Percentiles rank a stretch among this genome's conserved stretches.
Conservation (phyloP, 768 basidiomycete species). For the Leccinum variicolor region DNA sequence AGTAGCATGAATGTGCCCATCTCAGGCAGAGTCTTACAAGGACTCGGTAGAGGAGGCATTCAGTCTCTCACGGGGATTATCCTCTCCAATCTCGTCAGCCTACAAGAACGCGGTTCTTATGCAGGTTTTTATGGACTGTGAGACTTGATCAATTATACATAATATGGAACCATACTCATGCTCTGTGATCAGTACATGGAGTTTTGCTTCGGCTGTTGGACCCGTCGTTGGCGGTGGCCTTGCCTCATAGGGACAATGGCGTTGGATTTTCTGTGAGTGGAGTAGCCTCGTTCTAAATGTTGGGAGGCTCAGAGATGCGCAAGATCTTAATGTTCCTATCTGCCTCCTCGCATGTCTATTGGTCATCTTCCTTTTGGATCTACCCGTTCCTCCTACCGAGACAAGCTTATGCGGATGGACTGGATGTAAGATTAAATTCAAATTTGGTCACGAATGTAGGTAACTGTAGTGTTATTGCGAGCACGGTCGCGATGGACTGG, state of each 20-base stretch:
- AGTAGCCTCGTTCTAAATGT: neutral
- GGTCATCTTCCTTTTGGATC: slow-evolving; percentile 30
- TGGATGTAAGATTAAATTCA: slow-evolving; percentile 35
- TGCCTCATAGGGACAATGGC: slow-evolving; percentile 32
- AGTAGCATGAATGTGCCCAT: slow-evolving; percentile 41
- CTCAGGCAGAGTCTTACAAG: slow-evolving; percentile 40
- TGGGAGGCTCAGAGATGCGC: neutral
- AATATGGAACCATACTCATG: neutral
- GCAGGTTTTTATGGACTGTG: slow-evolving; percentile 37
- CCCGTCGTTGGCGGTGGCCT: slow-evolving; percentile 37
- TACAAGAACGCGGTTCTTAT: slow-evolving; percentile 42
- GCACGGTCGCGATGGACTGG: too few relatives aligned
- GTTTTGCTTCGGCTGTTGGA: slow-evolving; percentile 33
- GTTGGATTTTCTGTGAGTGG: slow-evolving; percentile 40
- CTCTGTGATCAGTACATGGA: slow-evolving; percentile 26
- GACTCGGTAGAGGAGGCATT: slow-evolving; percentile 40
- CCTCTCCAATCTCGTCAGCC: slow-evolving; percentile 43
- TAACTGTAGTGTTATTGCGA: slow-evolving; percentile 38
- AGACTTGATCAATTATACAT: neutral
- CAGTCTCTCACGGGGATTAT: slow-evolving; percentile 39
- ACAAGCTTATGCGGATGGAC: slow-evolving; percentile 40
- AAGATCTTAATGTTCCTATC: slow-evolving; percentile 42
- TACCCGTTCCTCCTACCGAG: slow-evolving; percentile 33
- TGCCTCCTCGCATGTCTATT: slow-evolving; percentile 27
- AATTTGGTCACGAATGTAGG: slow-evolving; percentile 19